Base-by-base conservation (phyloP, 768 basidiomycete genomes). In the Coprinopsis marcescibilis region DNA sequence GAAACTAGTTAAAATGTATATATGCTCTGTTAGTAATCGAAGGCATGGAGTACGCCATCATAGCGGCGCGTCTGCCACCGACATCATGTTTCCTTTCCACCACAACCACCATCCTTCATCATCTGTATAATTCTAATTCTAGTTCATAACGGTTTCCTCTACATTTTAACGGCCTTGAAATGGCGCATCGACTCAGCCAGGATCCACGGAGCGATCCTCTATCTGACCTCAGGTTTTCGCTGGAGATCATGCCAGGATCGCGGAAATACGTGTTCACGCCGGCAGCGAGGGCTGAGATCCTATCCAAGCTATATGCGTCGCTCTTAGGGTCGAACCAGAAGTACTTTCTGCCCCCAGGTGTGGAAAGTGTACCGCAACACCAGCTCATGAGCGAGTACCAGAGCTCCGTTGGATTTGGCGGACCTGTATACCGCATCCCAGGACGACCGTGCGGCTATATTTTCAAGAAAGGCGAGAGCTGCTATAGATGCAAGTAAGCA, bases 401-500 rank as follows among this genome's bases (percentile, higher is more conserved):
- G 65, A 65, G 70, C 19, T 73, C 74, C 24, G 61, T 76, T 3
- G 73, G 71, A 15, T 80, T 79, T 52, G 67, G 66, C 0, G 81
- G 79, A 8, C 79, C 76, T 7, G 81, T 77, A 20, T 78, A 80
- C 20, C 73, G 73, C 7, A 59, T 79, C 0, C 63, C 77, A n/a
- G 89, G 86, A 7, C 72, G 81, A 52, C 77, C 84, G 0, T 95
- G 92, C 59, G 85, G 82, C 2, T 79, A 87, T 58, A 87, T 93
- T 33, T 90, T 95, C 66, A 84, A 81, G 63, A 88, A 88, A 56
- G 92, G 92, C 17, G 92, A 96, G 64, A 83, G 84, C 55, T 92
- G 92, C 56, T 95, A 93, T 64, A 76, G 91, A 41, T 95, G 92
- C 86, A 89, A 89, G 91, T 91, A 58, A 70, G 89, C 71, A 23